A percentile compares a stretch with the other conserved stretches of the same genome.
Conservation (phyloP, 495 filamentous ascomycete genomes). For the Penicillium silybi region DNA sequence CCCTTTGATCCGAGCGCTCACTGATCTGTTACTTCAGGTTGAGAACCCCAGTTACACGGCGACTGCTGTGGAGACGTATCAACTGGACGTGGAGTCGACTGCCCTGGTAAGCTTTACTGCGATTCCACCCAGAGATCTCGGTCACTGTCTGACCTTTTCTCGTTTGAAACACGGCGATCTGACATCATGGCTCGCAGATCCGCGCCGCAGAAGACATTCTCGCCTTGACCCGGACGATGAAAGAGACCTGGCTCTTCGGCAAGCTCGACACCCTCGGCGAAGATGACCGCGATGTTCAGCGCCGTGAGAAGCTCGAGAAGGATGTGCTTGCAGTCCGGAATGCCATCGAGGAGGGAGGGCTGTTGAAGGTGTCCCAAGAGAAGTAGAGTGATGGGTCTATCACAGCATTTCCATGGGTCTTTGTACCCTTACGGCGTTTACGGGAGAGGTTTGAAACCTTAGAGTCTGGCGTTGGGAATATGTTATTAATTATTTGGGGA, state of each 20-base stretch:
- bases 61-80: conserved; percentile 56
- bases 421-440: not conserved
- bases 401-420: not conserved
- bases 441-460: not conserved
- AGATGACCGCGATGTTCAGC: conserved; percentile 37
- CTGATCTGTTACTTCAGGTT: conserved; percentile 20
- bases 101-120: conserved; percentile 48
- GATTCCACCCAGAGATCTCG: not conserved
- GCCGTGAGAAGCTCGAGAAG: conserved; percentile 46
- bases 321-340: conserved; percentile 45
- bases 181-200: conserved; percentile 38
- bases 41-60: conserved; percentile 35
- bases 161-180: not conserved
- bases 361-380: conserved; percentile 24
- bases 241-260: conserved; percentile 74
- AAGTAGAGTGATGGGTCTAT: not conserved
- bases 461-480: not conserved
- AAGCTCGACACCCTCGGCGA: conserved; percentile 61
- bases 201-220: conserved; percentile 64
- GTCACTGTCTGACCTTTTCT: not conserved
- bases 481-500: not conserved
- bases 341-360: conserved; percentile 41
- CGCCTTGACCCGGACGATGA: conserved; percentile 57
- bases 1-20: not conserved
- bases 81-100: conserved; percentile 62